A percentile compares a stretch with the other conserved stretches of the same genome.
These are phyloP conservation scores for Dispira parvispora DNA, from an alignment of 192 early-diverging fungal species.

Conservation along the genomic window DNA sequence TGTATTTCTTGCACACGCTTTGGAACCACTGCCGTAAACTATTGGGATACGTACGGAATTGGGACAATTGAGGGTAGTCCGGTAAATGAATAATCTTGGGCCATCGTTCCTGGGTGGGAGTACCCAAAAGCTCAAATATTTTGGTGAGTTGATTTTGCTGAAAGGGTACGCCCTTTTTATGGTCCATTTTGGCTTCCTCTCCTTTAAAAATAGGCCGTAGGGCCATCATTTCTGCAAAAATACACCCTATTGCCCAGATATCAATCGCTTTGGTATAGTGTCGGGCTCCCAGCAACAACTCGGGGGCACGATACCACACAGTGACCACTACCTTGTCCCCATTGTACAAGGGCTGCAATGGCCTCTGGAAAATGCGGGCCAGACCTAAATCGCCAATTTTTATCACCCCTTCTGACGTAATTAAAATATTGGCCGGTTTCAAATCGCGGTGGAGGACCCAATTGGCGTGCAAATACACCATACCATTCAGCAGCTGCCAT, in stretches of 20 bases:
- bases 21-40: conserved; percentile 19
- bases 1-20: conserved; percentile 20
- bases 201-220: conserved; percentile 80
- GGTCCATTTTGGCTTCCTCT: conserved; percentile 71
- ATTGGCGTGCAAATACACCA: conserved; percentile 73
- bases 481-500: conserved; percentile 78
- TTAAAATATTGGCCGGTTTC: conserved; percentile 86
- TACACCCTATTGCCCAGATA: conserved; percentile 81
- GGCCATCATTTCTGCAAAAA: conserved; percentile 80
- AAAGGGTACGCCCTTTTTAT: conserved; percentile 63
- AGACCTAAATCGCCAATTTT: conserved; percentile 93
- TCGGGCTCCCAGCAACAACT: conserved; percentile 72
- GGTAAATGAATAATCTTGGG: conserved; percentile 54
- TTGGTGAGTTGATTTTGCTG: conserved; percentile 71
- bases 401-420: conserved; percentile 74
- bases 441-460: conserved; percentile 78
- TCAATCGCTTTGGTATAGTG: conserved; percentile 79
- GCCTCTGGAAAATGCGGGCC: conserved; percentile 59
- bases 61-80: conserved; percentile 39
- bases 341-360: conserved; percentile 60
- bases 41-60: conserved; percentile 39
- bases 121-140: conserved; percentile 76
- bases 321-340: conserved; percentile 84
- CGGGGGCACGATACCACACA: conserved; percentile 93
- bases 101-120: conserved; percentile 68